Evolutionary conservation across 208 protist genomes (phyloP), one percentile per base, ranked within the genome.

Genomic region (Leptomonas seymouri): DNA sequence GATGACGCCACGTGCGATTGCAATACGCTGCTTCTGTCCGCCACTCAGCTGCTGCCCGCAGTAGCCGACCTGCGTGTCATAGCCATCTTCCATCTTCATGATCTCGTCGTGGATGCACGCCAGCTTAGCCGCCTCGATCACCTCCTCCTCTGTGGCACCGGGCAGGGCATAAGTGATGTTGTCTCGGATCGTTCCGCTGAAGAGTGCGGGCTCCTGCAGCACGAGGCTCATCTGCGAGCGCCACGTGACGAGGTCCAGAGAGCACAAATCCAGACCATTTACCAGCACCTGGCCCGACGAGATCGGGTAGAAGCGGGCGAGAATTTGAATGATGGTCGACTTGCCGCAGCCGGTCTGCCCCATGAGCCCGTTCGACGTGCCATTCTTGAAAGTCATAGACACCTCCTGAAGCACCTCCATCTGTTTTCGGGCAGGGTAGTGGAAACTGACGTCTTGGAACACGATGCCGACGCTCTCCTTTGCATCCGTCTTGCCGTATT

Each of bases 281-380:
- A 94, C 63, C 14, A 83, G n/a, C 48, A 95, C 79, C 9, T 59
- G 16, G 14, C 90, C 90, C 0, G 66, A 50, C 5, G 58, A 51
- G 48, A 87, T 74, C 0, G 82, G 76, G 23, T 94, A 82, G 23
- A 94, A 79, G 23, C 90, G 76, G 18, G 94, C 42, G 12, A 97
- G 75, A 23, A 89, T 80, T 5, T 86, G 76, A 46, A 96, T 64
- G 54, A 97, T 63, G 28, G 91, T 87, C 16, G 87, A 91, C 83
- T 97, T 97, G 21, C 93, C 93, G 53, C 82, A 85, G 1, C 94
- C 94, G 1, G 93, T 96, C 60, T 86, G 80, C n/a, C 94, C 94
- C 64, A 96, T 86, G n/a, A 98, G 68, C 3, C 87, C 91, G 50
- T 89, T 90, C 15, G 74, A 77, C 30, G 88, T 82, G 31, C 72